phyloP scores from a whole-genome alignment of 139 green algal genomes.

The Monoraphidium neglectum region DNA sequence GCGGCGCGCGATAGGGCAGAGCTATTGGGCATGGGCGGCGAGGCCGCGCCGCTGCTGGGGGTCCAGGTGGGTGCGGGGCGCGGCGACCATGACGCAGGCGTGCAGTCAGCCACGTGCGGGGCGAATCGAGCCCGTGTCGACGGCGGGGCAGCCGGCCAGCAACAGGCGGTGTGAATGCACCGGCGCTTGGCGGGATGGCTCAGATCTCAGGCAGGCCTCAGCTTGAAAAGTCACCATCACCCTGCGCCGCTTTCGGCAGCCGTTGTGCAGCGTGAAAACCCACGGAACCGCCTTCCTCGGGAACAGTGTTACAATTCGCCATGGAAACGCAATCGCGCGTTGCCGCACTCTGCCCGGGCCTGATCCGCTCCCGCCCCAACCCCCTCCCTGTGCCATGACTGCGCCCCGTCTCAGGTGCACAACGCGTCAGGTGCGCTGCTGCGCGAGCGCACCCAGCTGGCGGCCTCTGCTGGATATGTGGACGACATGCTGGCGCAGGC shows the following conservation, averaged over 20 bases:
- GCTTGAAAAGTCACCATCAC: background rate
- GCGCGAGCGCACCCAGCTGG: slow-evolving; percentile 62
- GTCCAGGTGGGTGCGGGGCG: slow-evolving; percentile 29
- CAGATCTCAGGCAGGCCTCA: background rate
- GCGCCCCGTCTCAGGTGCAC: slow-evolving; percentile 37
- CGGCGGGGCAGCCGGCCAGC: background rate
- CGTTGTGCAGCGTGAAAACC: no score
- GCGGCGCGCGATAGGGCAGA: slow-evolving; percentile 79
- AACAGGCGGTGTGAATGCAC: background rate
- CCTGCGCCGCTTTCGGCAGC: background rate
- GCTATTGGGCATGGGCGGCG: slow-evolving; percentile 60
- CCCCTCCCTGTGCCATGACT: no score
- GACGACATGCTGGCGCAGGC: slow-evolving; percentile 88
- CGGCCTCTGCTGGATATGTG: slow-evolving; percentile 43
- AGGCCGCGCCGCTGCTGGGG: slow-evolving; percentile 44
- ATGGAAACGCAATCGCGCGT: no score
- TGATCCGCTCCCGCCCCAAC: background rate
- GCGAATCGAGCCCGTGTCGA: background rate
- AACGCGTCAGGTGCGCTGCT: slow-evolving; percentile 67
- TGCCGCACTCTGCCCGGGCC: no score
- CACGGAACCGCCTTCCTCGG: no score
- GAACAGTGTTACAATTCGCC: no score
- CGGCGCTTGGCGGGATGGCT: background rate
- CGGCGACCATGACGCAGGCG: no score
- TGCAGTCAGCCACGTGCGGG: background rate